Percentiles rank a stretch among this genome's conserved stretches.
Evolutionary conservation across 768 basidiomycete genomes (phyloP).

Genomic region (Zangia roseola): DNA sequence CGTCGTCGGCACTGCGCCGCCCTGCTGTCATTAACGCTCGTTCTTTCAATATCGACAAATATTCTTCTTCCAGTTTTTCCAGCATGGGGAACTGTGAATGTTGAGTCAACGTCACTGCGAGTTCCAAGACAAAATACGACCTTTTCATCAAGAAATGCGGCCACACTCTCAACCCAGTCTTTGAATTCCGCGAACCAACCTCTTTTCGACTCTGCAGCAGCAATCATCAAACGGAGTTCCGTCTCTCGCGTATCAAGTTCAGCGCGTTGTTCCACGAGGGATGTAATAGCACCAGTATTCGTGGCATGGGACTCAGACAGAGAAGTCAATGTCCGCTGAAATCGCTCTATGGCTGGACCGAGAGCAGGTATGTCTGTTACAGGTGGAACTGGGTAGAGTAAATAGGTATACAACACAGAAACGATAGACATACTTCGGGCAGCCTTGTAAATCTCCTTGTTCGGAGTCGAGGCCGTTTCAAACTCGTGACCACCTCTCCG

Average conservation of each 20-base stretch:
- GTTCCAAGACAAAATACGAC: conserved; percentile 36
- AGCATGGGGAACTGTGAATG: conserved; percentile 64
- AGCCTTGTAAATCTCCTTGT: conserved; percentile 65
- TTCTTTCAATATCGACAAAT: conserved; percentile 71
- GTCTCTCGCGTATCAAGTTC: conserved; percentile 66
- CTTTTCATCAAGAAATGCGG: conserved; percentile 88
- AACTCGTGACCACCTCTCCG: conserved; percentile 64
- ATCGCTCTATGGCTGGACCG: conserved; percentile 54
- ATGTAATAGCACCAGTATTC: conserved; percentile 54
- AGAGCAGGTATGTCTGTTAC: conserved; percentile 63
- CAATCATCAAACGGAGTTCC: conserved; percentile 74
- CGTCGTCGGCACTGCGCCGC: conserved; percentile 73
- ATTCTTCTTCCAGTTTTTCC: conserved; percentile 75
- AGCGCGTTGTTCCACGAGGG: conserved; percentile 59
- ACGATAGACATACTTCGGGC: conserved; percentile 55
- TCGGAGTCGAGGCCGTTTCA: conserved; percentile 36
- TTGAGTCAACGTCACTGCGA: neutral
- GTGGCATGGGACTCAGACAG: conserved; percentile 67
- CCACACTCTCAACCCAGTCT: conserved; percentile 81
- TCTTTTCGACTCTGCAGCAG: conserved; percentile 71
- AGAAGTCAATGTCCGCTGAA: conserved; percentile 57
- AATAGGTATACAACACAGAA: conserved; percentile 9
- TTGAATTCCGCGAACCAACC: conserved; percentile 78
- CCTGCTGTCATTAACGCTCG: conserved; percentile 63
- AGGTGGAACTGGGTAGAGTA: conserved; percentile 56